Percentiles rank a stretch among this genome's conserved stretches.
Conservation (phyloP, 768 basidiomycete species). For the Pleurotus pulmonarius region DNA sequence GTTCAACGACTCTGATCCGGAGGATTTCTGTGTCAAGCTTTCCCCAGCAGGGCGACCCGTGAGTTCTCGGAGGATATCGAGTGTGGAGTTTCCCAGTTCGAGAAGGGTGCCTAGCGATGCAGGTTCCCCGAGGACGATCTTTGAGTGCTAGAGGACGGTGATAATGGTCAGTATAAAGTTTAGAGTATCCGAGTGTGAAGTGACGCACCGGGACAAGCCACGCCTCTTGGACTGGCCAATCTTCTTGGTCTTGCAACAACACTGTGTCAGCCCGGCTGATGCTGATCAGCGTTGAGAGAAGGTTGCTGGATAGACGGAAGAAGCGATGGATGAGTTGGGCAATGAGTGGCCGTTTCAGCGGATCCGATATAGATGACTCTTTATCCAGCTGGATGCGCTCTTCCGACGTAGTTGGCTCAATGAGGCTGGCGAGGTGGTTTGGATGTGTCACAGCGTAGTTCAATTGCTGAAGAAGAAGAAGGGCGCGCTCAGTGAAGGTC, state of each 20-base stretch:
- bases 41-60: conserved; percentile 59
- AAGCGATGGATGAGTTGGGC: conserved; percentile 69
- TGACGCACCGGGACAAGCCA: conserved; percentile 68
- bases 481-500: conserved; percentile 63
- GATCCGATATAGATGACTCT: conserved; percentile 53
- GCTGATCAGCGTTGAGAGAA: conserved; percentile 65
- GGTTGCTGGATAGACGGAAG: conserved; percentile 65
- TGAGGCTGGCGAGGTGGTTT: conserved; percentile 75
- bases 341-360: conserved; percentile 66
- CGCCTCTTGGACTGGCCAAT: conserved; percentile 69
- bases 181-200: background rate
- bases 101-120: conserved; percentile 83
- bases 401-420: conserved; percentile 77
- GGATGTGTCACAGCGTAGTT: conserved; percentile 92
- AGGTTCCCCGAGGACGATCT: conserved; percentile 77
- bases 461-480: conserved; percentile 79
- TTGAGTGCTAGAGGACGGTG: conserved; percentile 60
- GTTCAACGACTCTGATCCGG: conserved; percentile 33
- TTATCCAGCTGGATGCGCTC: conserved; percentile 70
- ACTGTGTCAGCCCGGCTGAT: conserved; percentile 70
- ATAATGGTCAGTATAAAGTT: background rate
- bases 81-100: conserved; percentile 76
- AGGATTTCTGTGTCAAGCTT: conserved; percentile 35
- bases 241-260: conserved; percentile 59
- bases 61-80: conserved; percentile 71